These are phyloP conservation scores for Capniomyces stellatus DNA, from an alignment of 371 early-diverging fungal genomes.

Conservation along the genomic window DNA sequence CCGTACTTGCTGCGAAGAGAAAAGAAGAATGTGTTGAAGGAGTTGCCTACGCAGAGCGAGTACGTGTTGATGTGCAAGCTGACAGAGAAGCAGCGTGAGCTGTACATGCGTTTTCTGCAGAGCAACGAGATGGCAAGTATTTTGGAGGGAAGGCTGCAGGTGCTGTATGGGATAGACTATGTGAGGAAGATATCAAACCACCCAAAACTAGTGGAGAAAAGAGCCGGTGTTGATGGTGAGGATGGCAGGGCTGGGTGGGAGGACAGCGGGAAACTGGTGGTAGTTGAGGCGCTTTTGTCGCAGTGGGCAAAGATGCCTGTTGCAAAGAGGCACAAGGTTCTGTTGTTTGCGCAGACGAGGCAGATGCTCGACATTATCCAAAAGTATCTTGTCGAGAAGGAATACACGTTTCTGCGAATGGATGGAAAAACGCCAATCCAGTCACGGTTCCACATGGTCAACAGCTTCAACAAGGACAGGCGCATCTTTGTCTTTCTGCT, in stretches of 20 bases:
- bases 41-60: constrained; percentile 85
- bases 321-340: constrained; percentile 65
- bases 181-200: constrained; percentile 97
- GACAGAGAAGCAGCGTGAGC: constrained; percentile 50
- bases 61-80: constrained; percentile 87
- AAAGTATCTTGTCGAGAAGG: constrained; percentile 4
- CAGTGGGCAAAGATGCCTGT: constrained; percentile 15
- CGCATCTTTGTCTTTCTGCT: constrained; percentile 74
- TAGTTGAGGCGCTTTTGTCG: not conserved
- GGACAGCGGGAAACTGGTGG: not conserved
- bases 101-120: constrained; percentile 60
- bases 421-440: constrained; percentile 87
- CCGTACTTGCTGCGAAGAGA: constrained; percentile 86
- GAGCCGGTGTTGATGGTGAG: constrained; percentile 2
- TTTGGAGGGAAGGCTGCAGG: constrained; percentile 61
- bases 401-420: constrained; percentile 62
- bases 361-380: constrained; percentile 91
- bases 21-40: constrained; percentile 89
- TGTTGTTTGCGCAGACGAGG: constrained; percentile 91
- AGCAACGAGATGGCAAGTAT: constrained; percentile 56
- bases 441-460: constrained; percentile 60
- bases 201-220: constrained; percentile 45
- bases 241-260: not conserved
- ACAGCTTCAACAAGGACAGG: constrained; percentile 45
- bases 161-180: constrained; percentile 79